Percentiles rank a stretch among this genome's conserved stretches.
Conservation (phyloP, 164 flowering plant genomes). For the Stephania yunnanensis region DNA sequence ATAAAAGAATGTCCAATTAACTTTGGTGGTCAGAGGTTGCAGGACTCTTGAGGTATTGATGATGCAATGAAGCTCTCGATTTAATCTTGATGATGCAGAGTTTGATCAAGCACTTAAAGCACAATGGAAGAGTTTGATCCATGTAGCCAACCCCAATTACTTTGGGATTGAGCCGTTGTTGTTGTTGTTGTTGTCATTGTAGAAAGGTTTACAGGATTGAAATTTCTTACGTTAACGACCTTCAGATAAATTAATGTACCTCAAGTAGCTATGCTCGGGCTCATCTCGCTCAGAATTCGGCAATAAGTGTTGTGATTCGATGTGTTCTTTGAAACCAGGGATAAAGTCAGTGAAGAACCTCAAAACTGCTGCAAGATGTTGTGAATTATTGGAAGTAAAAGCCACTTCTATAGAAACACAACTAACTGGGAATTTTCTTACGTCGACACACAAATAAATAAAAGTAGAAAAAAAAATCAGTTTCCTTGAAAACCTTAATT, state of each 20-base stretch:
- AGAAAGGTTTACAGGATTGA: background rate
- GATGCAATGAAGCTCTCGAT: background rate
- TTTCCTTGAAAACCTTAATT: too few species aligned
- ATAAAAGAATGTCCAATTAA: background rate
- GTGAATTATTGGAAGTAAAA: conserved; percentile 60
- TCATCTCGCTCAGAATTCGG: conserved; percentile 38
- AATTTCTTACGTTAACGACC: too few species aligned
- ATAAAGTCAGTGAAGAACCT: conserved; percentile 78
- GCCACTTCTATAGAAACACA: conserved; percentile 75
- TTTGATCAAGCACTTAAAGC: background rate
- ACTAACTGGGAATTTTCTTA: background rate
- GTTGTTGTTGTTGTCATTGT: too few species aligned
- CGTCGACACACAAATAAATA: background rate
- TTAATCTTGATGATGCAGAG: too few species aligned
- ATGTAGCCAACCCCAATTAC: too few species aligned
- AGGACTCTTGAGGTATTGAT: too few species aligned
- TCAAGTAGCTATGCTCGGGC: conserved; percentile 11
- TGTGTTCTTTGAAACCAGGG: conserved; percentile 65
- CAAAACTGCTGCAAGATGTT: conserved; percentile 75
- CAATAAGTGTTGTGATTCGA: conserved; percentile 52
- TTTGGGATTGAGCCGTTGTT: too few species aligned
- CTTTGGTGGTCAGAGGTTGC: too few species aligned
- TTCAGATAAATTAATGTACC: background rate
- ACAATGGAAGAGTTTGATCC: too few species aligned
- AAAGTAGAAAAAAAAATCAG: too few species aligned